Evolutionary conservation across 1,139 yeast species (phyloP).

Genomic region (Sugiyamaella neomexicana): DNA sequence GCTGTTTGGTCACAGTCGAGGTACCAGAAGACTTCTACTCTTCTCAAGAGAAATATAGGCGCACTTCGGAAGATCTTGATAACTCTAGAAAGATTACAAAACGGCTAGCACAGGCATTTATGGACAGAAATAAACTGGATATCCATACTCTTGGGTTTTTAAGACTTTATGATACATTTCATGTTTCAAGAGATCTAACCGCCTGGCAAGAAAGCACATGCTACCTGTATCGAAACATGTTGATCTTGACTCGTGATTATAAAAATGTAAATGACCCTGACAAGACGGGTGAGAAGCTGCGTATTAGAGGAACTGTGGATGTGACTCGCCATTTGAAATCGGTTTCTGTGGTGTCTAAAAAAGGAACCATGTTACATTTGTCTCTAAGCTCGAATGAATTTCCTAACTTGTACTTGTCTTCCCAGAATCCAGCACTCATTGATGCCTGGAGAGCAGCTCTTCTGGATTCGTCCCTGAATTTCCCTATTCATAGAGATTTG

Average conservation of each 20-base stretch:
- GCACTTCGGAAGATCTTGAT: constrained; percentile 22
- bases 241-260: constrained; percentile 25
- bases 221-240: constrained; percentile 28
- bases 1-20: constrained; percentile 23
- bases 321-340: constrained; percentile 24
- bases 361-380: constrained; percentile 8
- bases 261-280: constrained; percentile 3
- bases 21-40: constrained; percentile 22
- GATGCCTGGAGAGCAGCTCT: constrained; percentile 24
- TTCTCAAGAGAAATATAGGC: constrained; percentile 10
- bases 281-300: constrained; percentile 14
- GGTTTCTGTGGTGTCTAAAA: constrained; percentile 18
- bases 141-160: constrained; percentile 26
- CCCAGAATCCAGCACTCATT: constrained; percentile 12
- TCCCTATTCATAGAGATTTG: constrained; percentile 18
- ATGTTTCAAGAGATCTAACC: constrained; percentile 25
- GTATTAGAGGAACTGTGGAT: constrained; percentile 26
- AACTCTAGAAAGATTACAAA: constrained; percentile 14
- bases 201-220: constrained; percentile 31
- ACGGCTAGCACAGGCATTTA: constrained; percentile 20
- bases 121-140: constrained; percentile 27
- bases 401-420: constrained; percentile 12
- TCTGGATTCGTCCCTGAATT: constrained; percentile 17
- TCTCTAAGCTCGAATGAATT: constrained; percentile 5
- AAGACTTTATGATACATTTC: constrained; percentile 27